Conservation (phyloP, 1,284 basidiomycete species). For the Macrocybe sp. region DNA sequence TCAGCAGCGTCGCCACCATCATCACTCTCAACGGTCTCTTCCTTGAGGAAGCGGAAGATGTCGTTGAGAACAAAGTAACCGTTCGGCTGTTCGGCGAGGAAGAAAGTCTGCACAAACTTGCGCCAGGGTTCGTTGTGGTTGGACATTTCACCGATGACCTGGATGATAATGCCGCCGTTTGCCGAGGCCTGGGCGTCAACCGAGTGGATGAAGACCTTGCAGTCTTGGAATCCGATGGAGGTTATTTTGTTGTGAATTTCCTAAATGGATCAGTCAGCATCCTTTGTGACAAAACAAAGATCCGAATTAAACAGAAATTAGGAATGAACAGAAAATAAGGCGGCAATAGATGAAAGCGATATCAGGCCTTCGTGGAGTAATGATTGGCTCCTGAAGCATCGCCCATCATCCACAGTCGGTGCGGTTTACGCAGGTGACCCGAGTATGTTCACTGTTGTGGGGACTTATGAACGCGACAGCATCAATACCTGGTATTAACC, state of each 20-base stretch:
- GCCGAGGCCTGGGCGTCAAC: constrained; percentile 93
- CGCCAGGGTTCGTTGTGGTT: constrained; percentile 90
- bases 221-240: constrained; percentile 90
- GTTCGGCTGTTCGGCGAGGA: constrained; percentile 98
- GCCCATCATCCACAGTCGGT: too few relatives aligned
- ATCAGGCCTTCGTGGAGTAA: too few relatives aligned
- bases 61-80: constrained; percentile 99
- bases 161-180: constrained; percentile 95
- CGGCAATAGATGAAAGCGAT: too few relatives aligned
- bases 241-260: constrained; percentile 97
- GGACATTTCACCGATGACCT: constrained; percentile 98
- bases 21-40: constrained; percentile 83
- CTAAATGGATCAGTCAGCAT: constrained; percentile 36
- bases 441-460: too few relatives aligned
- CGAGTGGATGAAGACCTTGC: constrained; percentile 97
- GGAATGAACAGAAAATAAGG: too few relatives aligned
- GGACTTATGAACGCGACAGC: too few relatives aligned
- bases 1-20: constrained; percentile 34
- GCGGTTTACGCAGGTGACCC: too few relatives aligned
- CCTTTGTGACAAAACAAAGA: too few relatives aligned
- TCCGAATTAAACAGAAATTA: too few relatives aligned
- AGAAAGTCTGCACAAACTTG: constrained; percentile 99
- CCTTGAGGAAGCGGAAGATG: constrained; percentile 99
- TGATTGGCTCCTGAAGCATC: too few relatives aligned
- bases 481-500: too few relatives aligned